Evolutionary conservation across 176 grass and related monocot species (phyloP).

Genomic region (Aegilops speltoides): DNA sequence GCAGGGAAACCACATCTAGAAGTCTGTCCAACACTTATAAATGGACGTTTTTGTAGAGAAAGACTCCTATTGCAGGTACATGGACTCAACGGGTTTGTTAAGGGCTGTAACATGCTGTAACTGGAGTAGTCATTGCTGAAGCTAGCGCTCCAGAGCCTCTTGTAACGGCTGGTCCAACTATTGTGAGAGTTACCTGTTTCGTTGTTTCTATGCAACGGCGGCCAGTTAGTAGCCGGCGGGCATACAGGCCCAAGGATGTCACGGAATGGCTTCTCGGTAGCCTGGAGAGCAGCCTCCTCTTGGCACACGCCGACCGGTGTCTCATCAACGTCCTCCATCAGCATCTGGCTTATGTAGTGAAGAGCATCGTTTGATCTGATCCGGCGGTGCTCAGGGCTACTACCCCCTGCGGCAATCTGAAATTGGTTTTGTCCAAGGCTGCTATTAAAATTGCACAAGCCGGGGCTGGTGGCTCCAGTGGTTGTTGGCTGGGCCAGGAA

Average conservation of each 20-base stretch:
- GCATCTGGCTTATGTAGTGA: conserved; percentile 38
- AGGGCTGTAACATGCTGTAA: not conserved
- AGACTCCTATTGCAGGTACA: not conserved
- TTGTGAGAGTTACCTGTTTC: not conserved
- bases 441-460: not conserved
- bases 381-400: conserved; percentile 5
- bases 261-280: conserved; percentile 43
- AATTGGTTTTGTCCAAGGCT: not conserved
- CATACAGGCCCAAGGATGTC: conserved; percentile 39
- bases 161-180: not conserved
- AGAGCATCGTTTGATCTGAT: conserved; percentile 36
- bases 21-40: not conserved
- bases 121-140: not conserved
- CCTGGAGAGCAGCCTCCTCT: conserved; percentile 32
- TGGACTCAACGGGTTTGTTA: not conserved
- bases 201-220: not conserved
- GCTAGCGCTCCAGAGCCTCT: not conserved
- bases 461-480: not conserved
- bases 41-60: not conserved
- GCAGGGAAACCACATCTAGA: not conserved
- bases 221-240: not conserved
- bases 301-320: not conserved
- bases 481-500: not conserved
- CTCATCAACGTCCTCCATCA: conserved; percentile 41
- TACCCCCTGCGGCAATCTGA: not conserved